Evolutionary conservation across 2,329 filamentous ascomycete species (phyloP).

Genomic region (Scortechinia acanthostroma): DNA sequence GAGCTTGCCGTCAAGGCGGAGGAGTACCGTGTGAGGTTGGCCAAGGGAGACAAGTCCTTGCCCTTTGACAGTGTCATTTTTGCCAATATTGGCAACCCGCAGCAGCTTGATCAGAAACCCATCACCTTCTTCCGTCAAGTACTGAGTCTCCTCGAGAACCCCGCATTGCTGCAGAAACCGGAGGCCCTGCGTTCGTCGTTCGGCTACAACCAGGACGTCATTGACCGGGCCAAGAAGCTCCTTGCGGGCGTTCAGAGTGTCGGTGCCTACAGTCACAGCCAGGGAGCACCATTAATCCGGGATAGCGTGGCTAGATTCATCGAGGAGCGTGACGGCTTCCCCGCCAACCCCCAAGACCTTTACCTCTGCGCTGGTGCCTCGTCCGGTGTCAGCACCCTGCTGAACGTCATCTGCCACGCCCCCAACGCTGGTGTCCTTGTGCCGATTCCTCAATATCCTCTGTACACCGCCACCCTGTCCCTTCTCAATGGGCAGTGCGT

Average conservation of each 20-base stretch:
- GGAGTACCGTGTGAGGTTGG: constrained; percentile 72
- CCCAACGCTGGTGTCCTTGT: constrained; percentile 78
- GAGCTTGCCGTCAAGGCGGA: constrained; percentile 92
- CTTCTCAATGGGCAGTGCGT: constrained; percentile 81
- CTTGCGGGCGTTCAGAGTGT: constrained; percentile 81
- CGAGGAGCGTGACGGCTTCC: constrained; percentile 82
- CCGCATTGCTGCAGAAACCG: constrained; percentile 73
- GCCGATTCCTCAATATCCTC: constrained; percentile 93
- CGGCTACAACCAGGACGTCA: constrained; percentile 83
- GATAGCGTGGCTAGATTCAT: constrained; percentile 89
- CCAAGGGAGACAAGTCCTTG: constrained; percentile 48
- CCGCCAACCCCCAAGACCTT: constrained; percentile 72
- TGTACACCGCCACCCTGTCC: constrained; percentile 88
- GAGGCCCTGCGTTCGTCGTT: constrained; percentile 69
- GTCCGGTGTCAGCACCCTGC: constrained; percentile 85
- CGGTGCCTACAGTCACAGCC: constrained; percentile 91
- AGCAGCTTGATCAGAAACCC: constrained; percentile 97
- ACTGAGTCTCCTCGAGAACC: constrained; percentile 86
- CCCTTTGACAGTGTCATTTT: constrained; percentile 89
- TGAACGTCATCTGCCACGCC: constrained; percentile 78
- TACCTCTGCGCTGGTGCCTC: constrained; percentile 90
- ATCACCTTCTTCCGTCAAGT: constrained; percentile 99
- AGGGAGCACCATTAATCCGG: constrained; percentile 78
- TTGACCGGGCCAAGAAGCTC: constrained; percentile 75
- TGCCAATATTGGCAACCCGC: constrained; percentile 97